Base-by-base conservation (phyloP, 2,329 filamentous ascomycete species). In the Neodidymelliopsis sp. region DNA sequence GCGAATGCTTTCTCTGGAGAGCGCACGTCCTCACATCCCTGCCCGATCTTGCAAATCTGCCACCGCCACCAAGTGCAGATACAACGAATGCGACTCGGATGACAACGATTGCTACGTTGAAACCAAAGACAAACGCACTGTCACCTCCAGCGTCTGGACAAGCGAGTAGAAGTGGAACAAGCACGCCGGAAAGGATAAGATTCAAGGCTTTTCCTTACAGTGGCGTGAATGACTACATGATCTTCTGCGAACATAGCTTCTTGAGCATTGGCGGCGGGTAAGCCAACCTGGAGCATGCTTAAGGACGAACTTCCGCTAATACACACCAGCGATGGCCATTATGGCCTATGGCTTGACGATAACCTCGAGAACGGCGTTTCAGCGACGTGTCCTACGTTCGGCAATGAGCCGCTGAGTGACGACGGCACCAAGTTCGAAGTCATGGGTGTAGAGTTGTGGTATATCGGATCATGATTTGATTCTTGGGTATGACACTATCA, bases 151-250 rank as follows among this genome's bases (percentile, higher is more conserved):
- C 51, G 11, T 67, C 63, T 15, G 61, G 59, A 42, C 57, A 67
- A 54, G 49, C 69, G 56, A 71, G 69, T 27, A 65, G 70, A 46
- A 77, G 74, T 59, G 75, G 80, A 2, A 74, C 81, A 1, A 81
- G 79, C 19, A 84, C 85, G 4, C 83, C 85, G 4, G 89, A 93
- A 54, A 82, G 85, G 19, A 90, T 97, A 60, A 86, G 94, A 15
- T 99, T 99, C 81, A 97, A 96, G 75, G 93, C 93, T 0, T 99
- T 97, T 65, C 92, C 93, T 0, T 97, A 97, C 68, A 95, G 89
- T 47, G 94, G 94, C 4, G 84, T 96, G 29, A 97, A 99, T 71
- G 94, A 97, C 73, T 99, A 96, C 71, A 91, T 93, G 78, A 94
- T 97, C 60, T 89, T 95, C 65, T 97, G 93, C 74, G 91, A 97